A percentile compares a stretch with the other conserved stretches of the same genome.
phyloP scores from a whole-genome alignment of 169 alveolate genomes.

The Amoebophrya sp. region DNA sequence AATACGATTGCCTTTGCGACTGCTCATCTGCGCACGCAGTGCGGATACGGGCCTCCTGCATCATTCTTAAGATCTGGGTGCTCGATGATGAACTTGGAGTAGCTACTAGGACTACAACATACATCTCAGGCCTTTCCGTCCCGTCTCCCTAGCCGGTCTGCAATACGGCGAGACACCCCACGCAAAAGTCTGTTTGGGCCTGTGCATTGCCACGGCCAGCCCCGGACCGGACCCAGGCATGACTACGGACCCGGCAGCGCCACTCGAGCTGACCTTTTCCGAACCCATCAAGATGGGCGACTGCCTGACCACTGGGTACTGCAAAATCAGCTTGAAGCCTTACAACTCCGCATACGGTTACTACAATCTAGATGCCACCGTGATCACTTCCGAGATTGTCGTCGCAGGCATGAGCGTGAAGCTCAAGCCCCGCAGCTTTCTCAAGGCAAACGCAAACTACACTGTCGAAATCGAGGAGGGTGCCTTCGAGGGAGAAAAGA shows the following conservation, averaged over 20 bases:
- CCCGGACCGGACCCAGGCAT: background rate
- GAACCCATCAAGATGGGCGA: background rate
- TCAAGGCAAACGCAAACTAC: slow-evolving; percentile 1
- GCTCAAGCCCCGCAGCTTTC: background rate
- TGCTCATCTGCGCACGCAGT: too few species aligned
- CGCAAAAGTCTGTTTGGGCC: background rate
- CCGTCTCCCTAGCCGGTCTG: too few species aligned
- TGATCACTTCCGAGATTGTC: background rate
- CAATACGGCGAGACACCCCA: background rate
- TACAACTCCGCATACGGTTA: background rate
- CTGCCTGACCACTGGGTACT: background rate
- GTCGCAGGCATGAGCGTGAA: background rate
- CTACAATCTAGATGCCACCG: background rate
- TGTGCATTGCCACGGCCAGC: background rate
- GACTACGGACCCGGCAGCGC: background rate
- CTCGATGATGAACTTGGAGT: too few species aligned
- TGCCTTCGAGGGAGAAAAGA: background rate
- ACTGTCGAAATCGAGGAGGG: background rate
- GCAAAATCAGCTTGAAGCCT: background rate
- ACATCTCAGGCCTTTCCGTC: too few species aligned
- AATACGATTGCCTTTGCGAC: too few species aligned
- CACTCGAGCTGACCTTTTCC: background rate
- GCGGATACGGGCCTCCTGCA: too few species aligned
- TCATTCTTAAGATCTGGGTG: too few species aligned
- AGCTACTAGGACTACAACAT: too few species aligned